Conservation (phyloP, 2,329 filamentous ascomycete genomes). For the Neophaeococcomyces mojaviensis region DNA sequence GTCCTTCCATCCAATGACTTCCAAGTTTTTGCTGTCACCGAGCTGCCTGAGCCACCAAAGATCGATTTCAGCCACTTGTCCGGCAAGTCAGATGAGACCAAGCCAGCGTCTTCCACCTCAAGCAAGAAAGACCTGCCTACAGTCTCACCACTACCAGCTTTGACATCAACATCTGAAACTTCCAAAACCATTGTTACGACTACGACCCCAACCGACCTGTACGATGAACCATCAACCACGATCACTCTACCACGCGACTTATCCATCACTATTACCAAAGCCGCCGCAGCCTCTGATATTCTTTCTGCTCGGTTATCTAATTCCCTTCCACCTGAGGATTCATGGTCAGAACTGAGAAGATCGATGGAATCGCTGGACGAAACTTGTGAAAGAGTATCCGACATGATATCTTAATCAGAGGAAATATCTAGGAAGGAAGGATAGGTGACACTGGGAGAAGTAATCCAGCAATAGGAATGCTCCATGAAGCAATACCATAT, state of each 20-base stretch:
- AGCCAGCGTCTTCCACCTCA: background rate
- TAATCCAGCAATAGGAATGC: too few species aligned
- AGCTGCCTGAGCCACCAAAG: conserved; percentile 58
- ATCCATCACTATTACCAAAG: conserved; percentile 2
- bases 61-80: conserved; percentile 58
- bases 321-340: conserved; percentile 8
- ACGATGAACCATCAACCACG: conserved; percentile 8
- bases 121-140: conserved; percentile 8
- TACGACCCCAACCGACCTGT: conserved; percentile 41
- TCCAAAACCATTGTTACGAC: conserved; percentile 22
- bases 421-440: too few species aligned
- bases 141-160: background rate
- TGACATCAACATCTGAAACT: background rate
- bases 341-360: conserved; percentile 9
- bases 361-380: conserved; percentile 18
- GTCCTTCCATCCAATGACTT: conserved; percentile 40
- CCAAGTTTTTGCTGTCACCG: conserved; percentile 58
- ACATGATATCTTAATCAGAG: conserved; percentile 11
- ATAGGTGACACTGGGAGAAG: too few species aligned
- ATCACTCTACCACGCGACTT: background rate
- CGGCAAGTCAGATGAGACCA: conserved; percentile 50
- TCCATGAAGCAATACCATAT: too few species aligned
- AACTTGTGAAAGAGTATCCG: conserved; percentile 12
- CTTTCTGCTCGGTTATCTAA: conserved; percentile 10
- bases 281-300: conserved; percentile 13